A percentile compares a stretch with the other conserved stretches of the same genome.
These are phyloP conservation scores for Helicocarpus griseus DNA, from an alignment of 2,329 filamentous ascomycete genomes.

Conservation along the genomic window DNA sequence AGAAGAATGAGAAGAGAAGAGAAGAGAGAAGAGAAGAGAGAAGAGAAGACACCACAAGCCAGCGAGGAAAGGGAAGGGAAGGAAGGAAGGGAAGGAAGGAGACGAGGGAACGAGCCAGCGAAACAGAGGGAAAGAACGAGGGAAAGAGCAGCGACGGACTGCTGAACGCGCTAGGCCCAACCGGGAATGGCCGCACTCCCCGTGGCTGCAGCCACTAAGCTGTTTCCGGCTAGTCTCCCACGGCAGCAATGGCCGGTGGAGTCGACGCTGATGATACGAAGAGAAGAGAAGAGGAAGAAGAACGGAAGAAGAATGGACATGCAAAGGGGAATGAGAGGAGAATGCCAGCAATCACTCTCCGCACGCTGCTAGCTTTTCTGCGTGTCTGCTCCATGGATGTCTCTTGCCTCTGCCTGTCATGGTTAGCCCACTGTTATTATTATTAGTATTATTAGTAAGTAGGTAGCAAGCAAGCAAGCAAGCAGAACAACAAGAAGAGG, in stretches of 20 bases:
- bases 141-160: background rate
- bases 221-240: background rate
- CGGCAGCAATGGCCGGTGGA: background rate
- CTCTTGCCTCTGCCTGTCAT: too few species aligned
- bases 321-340: background rate
- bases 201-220: background rate
- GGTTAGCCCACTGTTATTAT: too few species aligned
- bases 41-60: too few species aligned
- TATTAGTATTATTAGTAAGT: too few species aligned
- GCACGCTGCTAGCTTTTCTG: too few species aligned
- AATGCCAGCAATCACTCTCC: too few species aligned
- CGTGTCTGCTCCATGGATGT: too few species aligned
- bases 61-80: background rate
- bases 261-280: background rate
- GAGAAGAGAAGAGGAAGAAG: slow-evolving; percentile 6
- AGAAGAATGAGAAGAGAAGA: slow-evolving; percentile 8
- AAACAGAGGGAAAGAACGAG: background rate
- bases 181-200: background rate
- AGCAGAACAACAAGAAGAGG: too few species aligned
- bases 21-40: background rate
- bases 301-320: slow-evolving; percentile 7
- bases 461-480: too few species aligned
- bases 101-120: background rate
- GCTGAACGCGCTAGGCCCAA: background rate
- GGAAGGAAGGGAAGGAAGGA: background rate